Percentiles rank a stretch among this genome's conserved stretches.
Evolutionary conservation across 768 basidiomycete genomes (phyloP).

Genomic region (Lanmaoa pseudosensibilis): DNA sequence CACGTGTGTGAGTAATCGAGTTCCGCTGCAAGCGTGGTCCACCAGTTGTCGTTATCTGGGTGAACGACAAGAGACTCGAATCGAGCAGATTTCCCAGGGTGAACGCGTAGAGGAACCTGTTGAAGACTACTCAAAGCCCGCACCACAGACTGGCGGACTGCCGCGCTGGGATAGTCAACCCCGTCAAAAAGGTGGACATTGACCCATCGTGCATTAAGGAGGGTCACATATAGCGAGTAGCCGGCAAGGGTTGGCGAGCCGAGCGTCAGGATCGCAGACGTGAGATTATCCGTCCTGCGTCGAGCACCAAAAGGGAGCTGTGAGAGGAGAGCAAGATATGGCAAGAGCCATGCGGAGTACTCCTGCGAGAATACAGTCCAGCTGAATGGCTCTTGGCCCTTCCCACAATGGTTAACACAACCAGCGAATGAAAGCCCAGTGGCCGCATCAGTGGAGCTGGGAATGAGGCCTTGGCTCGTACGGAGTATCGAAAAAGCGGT

Average conservation of each 20-base stretch:
- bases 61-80: conserved; percentile 45
- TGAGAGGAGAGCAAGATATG: conserved; percentile 48
- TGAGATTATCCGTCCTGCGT: conserved; percentile 41
- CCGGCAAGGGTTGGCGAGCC: conserved; percentile 47
- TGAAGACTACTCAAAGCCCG: conserved; percentile 41
- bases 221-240: conserved; percentile 45
- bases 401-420: conserved; percentile 15
- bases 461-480: conserved; percentile 4
- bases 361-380: conserved; percentile 34
- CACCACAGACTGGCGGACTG: conserved; percentile 24
- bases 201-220: conserved; percentile 46
- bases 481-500: conserved; percentile 17
- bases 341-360: conserved; percentile 47
- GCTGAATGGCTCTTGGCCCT: conserved; percentile 11
- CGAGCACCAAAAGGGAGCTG: conserved; percentile 50
- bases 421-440: conserved; percentile 11
- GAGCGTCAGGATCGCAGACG: conserved; percentile 42
- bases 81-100: conserved; percentile 23
- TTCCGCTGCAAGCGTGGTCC: conserved; percentile 33
- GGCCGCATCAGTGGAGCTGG: background rate
- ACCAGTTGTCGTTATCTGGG: conserved; percentile 44
- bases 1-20: conserved; percentile 42
- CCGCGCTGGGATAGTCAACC: conserved; percentile 25
- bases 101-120: conserved; percentile 40
- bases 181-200: conserved; percentile 32